Evolutionary conservation across 805 yeast genomes (phyloP).

Genomic region (Candida xiaguanensis): DNA sequence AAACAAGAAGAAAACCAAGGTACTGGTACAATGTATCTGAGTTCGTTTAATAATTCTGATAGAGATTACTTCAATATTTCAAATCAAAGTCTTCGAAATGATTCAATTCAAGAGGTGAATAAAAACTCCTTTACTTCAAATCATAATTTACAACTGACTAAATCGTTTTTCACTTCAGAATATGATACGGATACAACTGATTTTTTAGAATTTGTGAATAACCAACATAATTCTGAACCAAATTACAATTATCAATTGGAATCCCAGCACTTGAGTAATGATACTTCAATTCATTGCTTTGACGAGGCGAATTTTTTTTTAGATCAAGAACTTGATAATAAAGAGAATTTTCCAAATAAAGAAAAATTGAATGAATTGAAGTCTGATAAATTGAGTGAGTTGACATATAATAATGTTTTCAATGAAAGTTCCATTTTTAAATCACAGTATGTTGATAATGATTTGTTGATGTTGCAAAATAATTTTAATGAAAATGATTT

Average conservation of each 20-base stretch:
- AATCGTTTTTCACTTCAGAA: slow-evolving; percentile 9
- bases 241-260: slow-evolving; percentile 3
- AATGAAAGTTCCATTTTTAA: slow-evolving; percentile 1
- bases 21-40: neutral
- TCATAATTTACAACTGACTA: slow-evolving; percentile 9
- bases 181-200: slow-evolving; percentile 11
- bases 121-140: slow-evolving; percentile 8
- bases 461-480: slow-evolving; percentile 4
- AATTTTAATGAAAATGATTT: slow-evolving; percentile 4
- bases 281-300: neutral
- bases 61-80: slow-evolving; percentile 5
- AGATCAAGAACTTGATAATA: neutral
- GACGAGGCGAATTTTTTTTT: slow-evolving; percentile 4
- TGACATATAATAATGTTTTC: slow-evolving; percentile 1
- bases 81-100: slow-evolving; percentile 1
- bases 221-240: neutral
- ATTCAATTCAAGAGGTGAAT: neutral
- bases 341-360: neutral
- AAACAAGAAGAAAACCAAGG: neutral
- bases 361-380: neutral
- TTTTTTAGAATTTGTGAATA: slow-evolving; percentile 6
- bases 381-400: neutral
- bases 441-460: slow-evolving; percentile 5
- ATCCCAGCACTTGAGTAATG: neutral
- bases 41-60: neutral